Conservation (phyloP, 2,329 filamentous ascomycete species). For the Fusarium verticillioides region DNA sequence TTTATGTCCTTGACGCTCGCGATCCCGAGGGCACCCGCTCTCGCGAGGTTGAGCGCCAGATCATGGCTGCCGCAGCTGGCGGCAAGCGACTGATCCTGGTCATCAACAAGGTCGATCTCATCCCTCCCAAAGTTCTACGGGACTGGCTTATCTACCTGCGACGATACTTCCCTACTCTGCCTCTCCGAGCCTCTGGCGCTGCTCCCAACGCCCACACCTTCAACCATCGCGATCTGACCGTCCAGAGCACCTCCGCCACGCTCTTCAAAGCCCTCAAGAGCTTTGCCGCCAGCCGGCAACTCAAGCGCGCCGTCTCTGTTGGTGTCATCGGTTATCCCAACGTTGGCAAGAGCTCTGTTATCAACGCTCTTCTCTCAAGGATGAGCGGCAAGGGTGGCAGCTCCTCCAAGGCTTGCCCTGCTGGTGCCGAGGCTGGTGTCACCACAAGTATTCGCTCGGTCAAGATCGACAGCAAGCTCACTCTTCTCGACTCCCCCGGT, state of each 20-base stretch:
- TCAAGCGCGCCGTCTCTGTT: constrained; percentile 90
- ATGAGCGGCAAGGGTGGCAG: constrained; percentile 72
- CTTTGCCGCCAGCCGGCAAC: constrained; percentile 82
- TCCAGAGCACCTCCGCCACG: constrained; percentile 84
- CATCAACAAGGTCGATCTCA: constrained; percentile 94
- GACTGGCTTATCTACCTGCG: constrained; percentile 87
- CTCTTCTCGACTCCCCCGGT: constrained; percentile 91
- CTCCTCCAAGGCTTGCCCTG: constrained; percentile 77
- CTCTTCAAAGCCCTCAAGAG: constrained; percentile 92
- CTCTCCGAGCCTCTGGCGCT: constrained; percentile 83
- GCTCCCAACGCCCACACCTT: constrained; percentile 90
- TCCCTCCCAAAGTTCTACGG: constrained; percentile 83
- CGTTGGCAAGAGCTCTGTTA: constrained; percentile 95
- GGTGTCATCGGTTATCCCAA: constrained; percentile 97
- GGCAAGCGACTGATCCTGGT: constrained; percentile 91
- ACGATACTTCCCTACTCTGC: constrained; percentile 90
- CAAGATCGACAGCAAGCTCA: constrained; percentile 95
- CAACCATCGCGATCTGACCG: constrained; percentile 89
- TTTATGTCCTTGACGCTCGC: constrained; percentile 92
- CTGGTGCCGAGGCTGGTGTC: constrained; percentile 90
- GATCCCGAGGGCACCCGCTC: constrained; percentile 93
- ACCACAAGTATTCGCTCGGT: constrained; percentile 89
- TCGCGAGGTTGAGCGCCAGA: constrained; percentile 87
- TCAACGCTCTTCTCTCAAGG: constrained; percentile 87
- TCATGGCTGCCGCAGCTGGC: constrained; percentile 87